Evolutionary conservation across 2,329 filamentous ascomycete genomes (phyloP).

Genomic region (Intubia oerlemansii): DNA sequence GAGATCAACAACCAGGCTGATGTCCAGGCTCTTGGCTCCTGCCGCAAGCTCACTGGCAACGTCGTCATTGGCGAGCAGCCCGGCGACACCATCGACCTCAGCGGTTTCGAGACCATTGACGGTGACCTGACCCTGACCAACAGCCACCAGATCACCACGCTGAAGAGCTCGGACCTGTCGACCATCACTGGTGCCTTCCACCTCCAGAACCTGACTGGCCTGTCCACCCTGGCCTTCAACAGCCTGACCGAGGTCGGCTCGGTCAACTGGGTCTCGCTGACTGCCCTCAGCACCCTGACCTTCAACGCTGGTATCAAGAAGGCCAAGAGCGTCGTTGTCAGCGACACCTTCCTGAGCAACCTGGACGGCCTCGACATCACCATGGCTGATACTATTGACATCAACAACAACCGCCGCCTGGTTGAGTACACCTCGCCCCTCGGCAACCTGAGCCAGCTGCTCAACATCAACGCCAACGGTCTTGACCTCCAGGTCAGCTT

Average conservation of each 20-base stretch:
- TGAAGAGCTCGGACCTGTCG: conserved; percentile 39
- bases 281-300: conserved; percentile 27
- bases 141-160: conserved; percentile 35
- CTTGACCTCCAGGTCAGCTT: conserved; percentile 48
- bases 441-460: conserved; percentile 45
- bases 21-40: conserved; percentile 35
- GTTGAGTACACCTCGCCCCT: conserved; percentile 57
- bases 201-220: conserved; percentile 43
- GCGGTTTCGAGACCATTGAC: conserved; percentile 33
- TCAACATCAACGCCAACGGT: conserved; percentile 68
- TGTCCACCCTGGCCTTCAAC: conserved; percentile 47
- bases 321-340: conserved; percentile 49
- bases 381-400: conserved; percentile 49
- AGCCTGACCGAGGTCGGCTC: conserved; percentile 40
- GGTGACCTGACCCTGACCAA: conserved; percentile 38
- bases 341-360: conserved; percentile 65
- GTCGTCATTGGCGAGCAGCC: conserved; percentile 40
- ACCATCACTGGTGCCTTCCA: conserved; percentile 49
- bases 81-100: conserved; percentile 36
- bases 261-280: conserved; percentile 55
- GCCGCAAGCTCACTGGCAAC: conserved; percentile 47
- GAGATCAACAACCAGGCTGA: conserved; percentile 44
- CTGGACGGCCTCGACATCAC: conserved; percentile 66
- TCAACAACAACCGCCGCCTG: conserved; percentile 81
- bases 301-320: conserved; percentile 35